phyloP scores from a whole-genome alignment of 2,329 filamentous ascomycete species.

The Kalmusia sp. region DNA sequence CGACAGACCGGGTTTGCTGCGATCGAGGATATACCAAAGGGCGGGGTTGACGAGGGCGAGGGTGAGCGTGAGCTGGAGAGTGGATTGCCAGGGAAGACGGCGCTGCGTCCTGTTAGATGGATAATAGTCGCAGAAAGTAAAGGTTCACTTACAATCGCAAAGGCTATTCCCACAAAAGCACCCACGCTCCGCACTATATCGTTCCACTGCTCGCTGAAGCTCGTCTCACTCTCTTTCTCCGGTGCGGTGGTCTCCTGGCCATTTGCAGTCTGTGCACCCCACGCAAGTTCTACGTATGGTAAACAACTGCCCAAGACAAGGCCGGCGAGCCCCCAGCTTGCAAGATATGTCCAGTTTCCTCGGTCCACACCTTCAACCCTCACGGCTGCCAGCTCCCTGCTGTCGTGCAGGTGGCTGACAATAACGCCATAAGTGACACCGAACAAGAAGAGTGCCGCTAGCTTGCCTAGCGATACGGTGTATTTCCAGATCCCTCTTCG shows the following conservation, averaged over 20 bases:
- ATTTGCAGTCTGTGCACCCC: conserved; percentile 61
- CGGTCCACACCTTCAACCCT: conserved; percentile 64
- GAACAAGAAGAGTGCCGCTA: conserved; percentile 74
- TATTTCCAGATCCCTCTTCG: conserved; percentile 42
- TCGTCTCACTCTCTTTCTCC: conserved; percentile 43
- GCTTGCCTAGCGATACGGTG: conserved; percentile 65
- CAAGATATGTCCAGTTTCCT: conserved; percentile 70
- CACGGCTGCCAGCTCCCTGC: conserved; percentile 68
- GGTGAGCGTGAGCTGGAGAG: conserved; percentile 88
- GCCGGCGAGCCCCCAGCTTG: conserved; percentile 82
- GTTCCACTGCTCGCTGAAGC: conserved; percentile 72
- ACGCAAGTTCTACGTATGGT: conserved; percentile 83
- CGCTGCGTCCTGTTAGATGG: conserved; percentile 61
- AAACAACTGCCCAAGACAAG: conserved; percentile 79
- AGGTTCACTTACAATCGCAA: conserved; percentile 77
- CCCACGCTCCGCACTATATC: conserved; percentile 72
- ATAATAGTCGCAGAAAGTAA: not conserved
- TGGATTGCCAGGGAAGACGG: conserved; percentile 90
- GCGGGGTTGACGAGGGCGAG: conserved; percentile 91
- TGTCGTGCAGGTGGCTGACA: conserved; percentile 79
- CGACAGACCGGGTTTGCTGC: conserved; percentile 82
- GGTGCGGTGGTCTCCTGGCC: not conserved
- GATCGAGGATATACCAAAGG: conserved; percentile 95
- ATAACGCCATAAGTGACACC: conserved; percentile 84
- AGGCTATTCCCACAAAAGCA: conserved; percentile 76